These are phyloP conservation scores for Nothophoma quercina DNA, from an alignment of 2,329 filamentous ascomycete species.

Conservation along the genomic window DNA sequence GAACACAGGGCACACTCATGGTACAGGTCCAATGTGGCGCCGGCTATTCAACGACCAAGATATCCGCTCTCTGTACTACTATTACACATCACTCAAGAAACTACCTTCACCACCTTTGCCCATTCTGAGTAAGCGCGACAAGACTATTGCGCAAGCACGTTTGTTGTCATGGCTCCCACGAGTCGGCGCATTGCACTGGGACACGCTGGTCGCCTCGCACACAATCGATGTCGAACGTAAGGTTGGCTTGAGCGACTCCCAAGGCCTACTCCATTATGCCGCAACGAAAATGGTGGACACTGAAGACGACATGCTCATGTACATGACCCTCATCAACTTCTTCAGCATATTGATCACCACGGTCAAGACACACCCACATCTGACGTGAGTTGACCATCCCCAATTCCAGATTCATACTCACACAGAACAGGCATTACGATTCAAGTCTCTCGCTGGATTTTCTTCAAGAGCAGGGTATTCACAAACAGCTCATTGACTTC, in stretches of 20 bases:
- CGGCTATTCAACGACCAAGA: slow-evolving; percentile 67
- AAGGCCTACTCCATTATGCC: slow-evolving; percentile 63
- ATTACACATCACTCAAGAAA: slow-evolving; percentile 58
- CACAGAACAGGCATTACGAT: slow-evolving; percentile 40
- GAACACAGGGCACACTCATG: slow-evolving; percentile 38
- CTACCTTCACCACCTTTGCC: slow-evolving; percentile 42
- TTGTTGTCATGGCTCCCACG: slow-evolving; percentile 65
- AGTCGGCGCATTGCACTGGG: slow-evolving; percentile 63
- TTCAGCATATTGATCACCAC: slow-evolving; percentile 61
- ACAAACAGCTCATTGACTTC: slow-evolving; percentile 58
- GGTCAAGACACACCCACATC: slow-evolving; percentile 41
- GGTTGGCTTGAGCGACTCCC: slow-evolving; percentile 36
- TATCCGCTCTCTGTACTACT: slow-evolving; percentile 65
- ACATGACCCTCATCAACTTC: slow-evolving; percentile 66
- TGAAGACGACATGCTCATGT: slow-evolving; percentile 65
- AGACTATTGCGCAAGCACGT: slow-evolving; percentile 67
- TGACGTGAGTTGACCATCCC: slow-evolving; percentile 33
- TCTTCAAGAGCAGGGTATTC: slow-evolving; percentile 59
- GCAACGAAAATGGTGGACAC: slow-evolving; percentile 64
- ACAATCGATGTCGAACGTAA: slow-evolving; percentile 60
- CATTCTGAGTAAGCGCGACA: slow-evolving; percentile 58
- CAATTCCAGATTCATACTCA: neutral
- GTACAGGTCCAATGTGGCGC: slow-evolving; percentile 62
- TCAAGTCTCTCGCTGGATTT: slow-evolving; percentile 60
- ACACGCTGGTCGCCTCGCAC: slow-evolving; percentile 60